Conservation (phyloP, 148 eudicot genomes). For the Dianthus caryophyllus region DNA sequence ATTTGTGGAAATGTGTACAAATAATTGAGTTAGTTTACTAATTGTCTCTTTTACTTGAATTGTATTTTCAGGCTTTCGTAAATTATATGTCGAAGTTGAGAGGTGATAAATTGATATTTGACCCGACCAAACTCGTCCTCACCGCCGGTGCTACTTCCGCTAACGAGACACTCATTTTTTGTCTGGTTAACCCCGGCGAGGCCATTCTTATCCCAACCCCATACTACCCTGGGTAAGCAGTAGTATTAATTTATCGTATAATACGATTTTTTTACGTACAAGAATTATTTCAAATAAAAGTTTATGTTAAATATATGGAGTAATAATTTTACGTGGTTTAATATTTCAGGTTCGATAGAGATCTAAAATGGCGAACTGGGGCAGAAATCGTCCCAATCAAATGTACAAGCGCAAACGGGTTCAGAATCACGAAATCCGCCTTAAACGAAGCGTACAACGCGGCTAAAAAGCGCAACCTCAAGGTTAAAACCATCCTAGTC, state of each 20-base stretch:
- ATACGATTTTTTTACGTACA: no score
- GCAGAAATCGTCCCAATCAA: conserved; percentile 66
- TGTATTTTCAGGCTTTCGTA: conserved; percentile 50
- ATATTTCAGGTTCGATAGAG: conserved; percentile 65
- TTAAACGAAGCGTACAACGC: conserved; percentile 56
- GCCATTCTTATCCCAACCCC: conserved; percentile 79
- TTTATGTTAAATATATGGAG: no score
- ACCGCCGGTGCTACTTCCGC: conserved; percentile 86
- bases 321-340: not conserved
- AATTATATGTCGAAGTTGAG: conserved; percentile 63
- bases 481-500: conserved; percentile 58
- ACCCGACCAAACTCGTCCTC: conserved; percentile 61
- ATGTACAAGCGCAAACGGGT: conserved; percentile 52
- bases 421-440: conserved; percentile 47
- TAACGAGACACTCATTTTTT: conserved; percentile 68
- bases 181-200: conserved; percentile 67
- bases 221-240: conserved; percentile 69
- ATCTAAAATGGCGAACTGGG: conserved; percentile 71
- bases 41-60: conserved; percentile 14
- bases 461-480: conserved; percentile 48
- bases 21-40: conserved; percentile 9
- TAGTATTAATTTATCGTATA: no score
- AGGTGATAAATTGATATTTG: conserved; percentile 52
- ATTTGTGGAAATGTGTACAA: not conserved
- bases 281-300: not conserved